Evolutionary conservation across 176 grass and related monocot species (phyloP).

Genomic region (Tillandsia leiboldiana): DNA sequence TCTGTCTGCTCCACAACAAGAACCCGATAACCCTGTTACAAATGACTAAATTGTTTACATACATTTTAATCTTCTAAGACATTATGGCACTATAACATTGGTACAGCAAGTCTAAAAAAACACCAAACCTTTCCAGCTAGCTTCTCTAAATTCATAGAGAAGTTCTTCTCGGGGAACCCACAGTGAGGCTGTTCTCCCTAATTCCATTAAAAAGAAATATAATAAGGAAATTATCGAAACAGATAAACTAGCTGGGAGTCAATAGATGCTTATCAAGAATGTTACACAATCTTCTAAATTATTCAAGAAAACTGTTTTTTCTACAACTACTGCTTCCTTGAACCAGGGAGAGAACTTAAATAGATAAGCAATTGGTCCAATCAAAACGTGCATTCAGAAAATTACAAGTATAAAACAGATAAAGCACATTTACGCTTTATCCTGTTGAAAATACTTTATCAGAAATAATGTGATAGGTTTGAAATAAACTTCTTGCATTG

Average conservation of each 20-base stretch:
- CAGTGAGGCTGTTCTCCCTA: conserved; percentile 96
- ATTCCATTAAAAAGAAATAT: conserved; percentile 19
- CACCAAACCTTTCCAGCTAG: conserved; percentile 73
- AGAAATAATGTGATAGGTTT: too few species aligned
- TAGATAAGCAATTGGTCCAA: too few species aligned
- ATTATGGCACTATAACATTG: not conserved
- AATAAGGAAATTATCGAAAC: conserved; percentile 7
- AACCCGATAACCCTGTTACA: conserved; percentile 74
- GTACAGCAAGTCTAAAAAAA: conserved; percentile 4
- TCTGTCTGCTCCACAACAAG: conserved; percentile 97
- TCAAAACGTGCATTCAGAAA: too few species aligned
- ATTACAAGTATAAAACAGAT: too few species aligned
- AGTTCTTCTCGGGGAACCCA: conserved; percentile 97
- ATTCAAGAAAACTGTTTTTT: too few species aligned
- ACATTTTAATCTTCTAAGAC: not conserved
- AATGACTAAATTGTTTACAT: conserved; percentile 8
- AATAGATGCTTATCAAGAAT: too few species aligned
- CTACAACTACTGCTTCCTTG: too few species aligned
- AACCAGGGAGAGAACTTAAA: too few species aligned
- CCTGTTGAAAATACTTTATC: too few species aligned
- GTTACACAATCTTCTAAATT: too few species aligned
- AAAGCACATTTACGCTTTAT: too few species aligned
- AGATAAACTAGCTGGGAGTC: not conserved
- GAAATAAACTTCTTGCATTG: too few species aligned
- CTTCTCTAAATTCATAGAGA: conserved; percentile 82